Percentiles rank a stretch among this genome's conserved stretches.
Evolutionary conservation across 192 early-diverging fungal species (phyloP).

Genomic region (Funneliformis geosporum): DNA sequence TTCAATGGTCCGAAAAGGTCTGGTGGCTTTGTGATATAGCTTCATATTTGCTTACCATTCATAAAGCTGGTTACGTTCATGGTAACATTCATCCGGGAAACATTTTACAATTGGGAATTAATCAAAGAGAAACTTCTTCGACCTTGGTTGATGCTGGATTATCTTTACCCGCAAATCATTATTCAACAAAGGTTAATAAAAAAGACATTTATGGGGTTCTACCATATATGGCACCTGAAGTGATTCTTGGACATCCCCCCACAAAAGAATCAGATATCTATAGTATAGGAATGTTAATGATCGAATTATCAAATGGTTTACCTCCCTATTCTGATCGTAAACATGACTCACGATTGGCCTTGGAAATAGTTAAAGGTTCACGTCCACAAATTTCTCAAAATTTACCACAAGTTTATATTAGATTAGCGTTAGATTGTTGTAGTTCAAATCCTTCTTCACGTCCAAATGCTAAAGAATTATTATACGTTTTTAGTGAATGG

Average conservation of each 20-base stretch:
- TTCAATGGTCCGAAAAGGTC: conserved; percentile 11
- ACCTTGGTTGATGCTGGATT: conserved; percentile 3
- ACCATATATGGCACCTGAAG: conserved; percentile 20
- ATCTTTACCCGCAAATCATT: conserved; percentile 1
- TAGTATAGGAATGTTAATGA: conserved; percentile 19
- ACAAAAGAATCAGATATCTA: conserved; percentile 21
- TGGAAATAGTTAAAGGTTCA: conserved; percentile 7
- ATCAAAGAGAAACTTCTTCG: background rate
- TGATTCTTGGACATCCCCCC: background rate
- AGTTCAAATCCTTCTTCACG: background rate
- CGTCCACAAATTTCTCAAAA: background rate
- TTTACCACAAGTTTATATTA: conserved; percentile 7
- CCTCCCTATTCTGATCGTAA: background rate
- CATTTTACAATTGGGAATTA: conserved; percentile 13
- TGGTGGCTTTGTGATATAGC: conserved; percentile 15
- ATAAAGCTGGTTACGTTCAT: conserved; percentile 15
- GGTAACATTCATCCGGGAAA: conserved; percentile 26
- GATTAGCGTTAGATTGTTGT: background rate
- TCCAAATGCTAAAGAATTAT: conserved; percentile 6
- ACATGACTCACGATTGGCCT: background rate
- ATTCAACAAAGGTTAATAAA: background rate
- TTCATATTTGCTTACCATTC: conserved; percentile 5
- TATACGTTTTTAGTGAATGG: background rate
- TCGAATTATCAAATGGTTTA: conserved; percentile 11
- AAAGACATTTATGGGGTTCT: conserved; percentile 10